Evolutionary conservation across 2,329 filamentous ascomycete species (phyloP), one percentile per base, ranked within the genome.

Genomic region (Cryphonectria japonica): DNA sequence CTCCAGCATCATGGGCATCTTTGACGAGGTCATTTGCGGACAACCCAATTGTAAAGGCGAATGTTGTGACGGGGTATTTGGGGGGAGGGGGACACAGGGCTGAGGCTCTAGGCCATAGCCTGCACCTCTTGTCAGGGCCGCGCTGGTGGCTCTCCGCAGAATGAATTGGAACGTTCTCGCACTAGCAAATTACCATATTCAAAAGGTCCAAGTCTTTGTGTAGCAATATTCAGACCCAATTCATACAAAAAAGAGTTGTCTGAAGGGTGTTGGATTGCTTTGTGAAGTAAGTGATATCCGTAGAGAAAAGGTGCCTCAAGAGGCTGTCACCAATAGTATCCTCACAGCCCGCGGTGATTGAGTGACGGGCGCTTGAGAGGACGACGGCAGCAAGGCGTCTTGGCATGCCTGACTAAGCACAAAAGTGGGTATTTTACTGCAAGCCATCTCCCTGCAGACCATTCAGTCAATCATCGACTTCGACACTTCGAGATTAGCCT

Each of bases 1-100:
- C 68, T 88, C 88, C 80, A 89, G 83, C 77, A 88, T 88, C 77
- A 86, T 78, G 70, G 84, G 83, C 83, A 86, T 86, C 26, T 78
- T 77, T 74, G 75, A 73, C 69, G 76, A 72, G 69, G 77, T 76
- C 80, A 81, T 81, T 32, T 41, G 71, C 13, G 34, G 16, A 41
- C n/a, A 11, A 19, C n/a, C 39, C 22, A 26, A 14, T 19, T 19
- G 4, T n/a, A 9, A 6, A 14, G 13, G 32, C 22, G 19, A 34
- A 41, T 22, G 22, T 13, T 22, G 34, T n/a, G 60, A 34, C 16
- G 54, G 32, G 39, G 8, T 26, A 14, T 46, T 26, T 19, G 14
- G 7, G 6, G 19, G 46, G 43, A 0, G 1, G 22, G 37, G 61
- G 32, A 46, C 61, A 64, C 22, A 46, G 61, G 39, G 39, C 61